phyloP scores from a whole-genome alignment of 2,329 filamentous ascomycete species.

The Aspergillus sclerotialis region DNA sequence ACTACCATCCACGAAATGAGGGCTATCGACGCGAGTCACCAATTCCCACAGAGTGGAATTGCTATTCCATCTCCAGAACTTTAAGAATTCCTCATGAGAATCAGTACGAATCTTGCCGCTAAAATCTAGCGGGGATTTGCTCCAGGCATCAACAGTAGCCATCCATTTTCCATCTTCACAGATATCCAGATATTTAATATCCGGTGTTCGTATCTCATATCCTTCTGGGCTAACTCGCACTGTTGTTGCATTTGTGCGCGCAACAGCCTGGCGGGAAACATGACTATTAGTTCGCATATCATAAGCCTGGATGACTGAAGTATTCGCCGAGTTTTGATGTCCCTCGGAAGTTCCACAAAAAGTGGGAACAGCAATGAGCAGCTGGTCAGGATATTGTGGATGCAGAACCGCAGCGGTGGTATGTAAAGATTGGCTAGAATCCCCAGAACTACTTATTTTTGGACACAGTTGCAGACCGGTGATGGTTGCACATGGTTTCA shows the following conservation, averaged over 20 bases:
- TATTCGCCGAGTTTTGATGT: constrained; percentile 44
- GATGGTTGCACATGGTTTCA: constrained; percentile 76
- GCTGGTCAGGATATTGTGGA: constrained; percentile 54
- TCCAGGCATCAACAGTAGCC: constrained; percentile 87
- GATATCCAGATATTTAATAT: constrained; percentile 66
- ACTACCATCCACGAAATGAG: constrained; percentile 57
- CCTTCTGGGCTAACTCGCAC: constrained; percentile 68
- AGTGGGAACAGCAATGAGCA: constrained; percentile 61
- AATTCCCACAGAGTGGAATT: constrained; percentile 60
- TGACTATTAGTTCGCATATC: constrained; percentile 74
- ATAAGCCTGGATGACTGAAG: constrained; percentile 66
- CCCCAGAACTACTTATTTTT: constrained; percentile 45
- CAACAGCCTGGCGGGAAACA: constrained; percentile 77
- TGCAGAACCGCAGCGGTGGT: constrained; percentile 55
- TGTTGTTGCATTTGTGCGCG: constrained; percentile 79
- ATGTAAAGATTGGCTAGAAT: constrained; percentile 15
- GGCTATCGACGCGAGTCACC: constrained; percentile 73
- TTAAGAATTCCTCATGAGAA: constrained; percentile 68
- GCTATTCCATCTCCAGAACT: constrained; percentile 73
- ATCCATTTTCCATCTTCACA: constrained; percentile 82
- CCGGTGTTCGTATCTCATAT: constrained; percentile 66
- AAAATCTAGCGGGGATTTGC: constrained; percentile 63
- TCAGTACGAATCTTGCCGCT: constrained; percentile 37
- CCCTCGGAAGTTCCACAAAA: constrained; percentile 37
- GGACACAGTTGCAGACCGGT: constrained; percentile 64